Evolutionary conservation across 2,329 filamentous ascomycete species (phyloP), one percentile per base, ranked within the genome.

Genomic region (Hypoxylon rubiginosum): DNA sequence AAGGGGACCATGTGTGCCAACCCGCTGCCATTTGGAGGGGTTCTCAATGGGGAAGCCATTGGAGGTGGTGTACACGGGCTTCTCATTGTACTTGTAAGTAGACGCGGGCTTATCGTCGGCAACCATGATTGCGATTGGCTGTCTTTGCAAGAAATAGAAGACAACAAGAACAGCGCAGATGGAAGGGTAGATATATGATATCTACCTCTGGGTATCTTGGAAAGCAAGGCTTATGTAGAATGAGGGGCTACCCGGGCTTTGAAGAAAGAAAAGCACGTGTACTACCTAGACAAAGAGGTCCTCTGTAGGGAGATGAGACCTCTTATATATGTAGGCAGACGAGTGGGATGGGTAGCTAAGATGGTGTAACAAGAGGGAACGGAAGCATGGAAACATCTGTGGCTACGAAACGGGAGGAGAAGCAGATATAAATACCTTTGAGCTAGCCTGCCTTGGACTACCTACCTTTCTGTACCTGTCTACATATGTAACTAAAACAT

Each of bases 21-120:
- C 71, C 45, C 73, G 66, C 63, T 75, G 72, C 67, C 67, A 70
- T 59, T 66, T 70, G 36, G 72, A 74, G 4, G 73, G 71, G 21
- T 75, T 62, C 32, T 71, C 66, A 43, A 73, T 65, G 32, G 73
- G 72, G 46, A 64, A 70, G 45, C 74, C 74, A 72, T 75, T 72
- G 62, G 75, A 86, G 85, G 76, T 85, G 80, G 17, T 68, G 83
- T 88, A 88, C 67, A 85, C 80, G 51, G 86, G 86, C 73, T 82
- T 83, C 77, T 89, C 85, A 71, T 85, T 81, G 77, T 89, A 89
- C 68, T 83, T 83, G 76, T 81, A 83, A 69, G 82, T 83, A 58
- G 82, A 81, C 6, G 79, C 78, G 34, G 82, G 74, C 67, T 78
- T 79, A 48, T 82, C 78, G 76, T 83, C 76, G 72, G 77, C 77